A percentile compares a stretch with the other conserved stretches of the same genome.
Conservation (phyloP, 2,329 filamentous ascomycete genomes). For the Verticillium isaacii region DNA sequence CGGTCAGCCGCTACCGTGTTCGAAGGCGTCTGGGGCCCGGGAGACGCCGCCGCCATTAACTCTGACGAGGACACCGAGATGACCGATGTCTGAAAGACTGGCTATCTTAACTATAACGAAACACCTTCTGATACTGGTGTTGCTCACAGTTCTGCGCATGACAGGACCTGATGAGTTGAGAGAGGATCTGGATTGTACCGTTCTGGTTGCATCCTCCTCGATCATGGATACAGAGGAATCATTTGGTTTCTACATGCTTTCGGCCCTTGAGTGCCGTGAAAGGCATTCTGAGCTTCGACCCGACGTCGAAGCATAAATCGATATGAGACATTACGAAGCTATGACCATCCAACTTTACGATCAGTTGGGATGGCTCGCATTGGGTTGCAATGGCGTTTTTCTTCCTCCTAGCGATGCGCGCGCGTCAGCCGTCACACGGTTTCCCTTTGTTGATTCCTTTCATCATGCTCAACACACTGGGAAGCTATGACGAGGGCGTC, state of each 20-base stretch:
- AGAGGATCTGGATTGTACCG: conserved; percentile 15
- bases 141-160: conserved; percentile 27
- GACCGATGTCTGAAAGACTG: conserved; percentile 45
- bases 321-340: conserved; percentile 13
- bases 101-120: neutral
- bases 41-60: conserved; percentile 36
- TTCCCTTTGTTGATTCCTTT: conserved; percentile 4
- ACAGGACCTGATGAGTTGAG: conserved; percentile 12
- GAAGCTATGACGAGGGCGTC: conserved; percentile 2
- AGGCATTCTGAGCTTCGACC: neutral
- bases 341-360: conserved; percentile 8
- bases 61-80: conserved; percentile 49
- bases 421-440: neutral
- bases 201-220: conserved; percentile 15
- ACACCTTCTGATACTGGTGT: neutral
- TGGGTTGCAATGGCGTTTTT: conserved; percentile 4
- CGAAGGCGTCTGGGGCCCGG: conserved; percentile 93
- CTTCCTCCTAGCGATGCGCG: neutral
- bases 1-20: conserved; percentile 90
- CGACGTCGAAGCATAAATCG: neutral
- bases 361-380: conserved; percentile 2
- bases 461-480: conserved; percentile 3
- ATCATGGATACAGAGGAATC: conserved; percentile 9
- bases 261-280: neutral
- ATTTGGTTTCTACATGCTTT: neutral